Conservation (phyloP, 2,329 filamentous ascomycete species). For the Ploettnerulaceae sp. region DNA sequence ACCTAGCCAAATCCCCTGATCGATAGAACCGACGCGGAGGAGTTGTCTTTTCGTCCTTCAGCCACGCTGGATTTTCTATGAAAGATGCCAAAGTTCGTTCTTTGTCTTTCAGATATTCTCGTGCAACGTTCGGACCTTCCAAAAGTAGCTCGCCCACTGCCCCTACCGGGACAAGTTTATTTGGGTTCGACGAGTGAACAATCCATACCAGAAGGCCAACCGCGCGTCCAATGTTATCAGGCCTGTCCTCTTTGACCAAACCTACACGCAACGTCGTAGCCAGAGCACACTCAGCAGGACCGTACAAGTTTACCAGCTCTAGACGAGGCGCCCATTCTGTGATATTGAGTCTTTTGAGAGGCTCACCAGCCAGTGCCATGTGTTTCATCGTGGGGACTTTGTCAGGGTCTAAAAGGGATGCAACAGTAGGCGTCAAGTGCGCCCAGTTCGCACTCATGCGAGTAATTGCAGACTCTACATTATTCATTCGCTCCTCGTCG, state of each 20-base stretch:
- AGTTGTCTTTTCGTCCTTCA: neutral
- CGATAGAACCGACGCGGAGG: constrained; percentile 41
- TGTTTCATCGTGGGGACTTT: constrained; percentile 24
- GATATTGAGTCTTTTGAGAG: constrained; percentile 1
- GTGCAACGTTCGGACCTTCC: constrained; percentile 36
- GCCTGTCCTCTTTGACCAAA: neutral
- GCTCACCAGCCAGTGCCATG: constrained; percentile 22
- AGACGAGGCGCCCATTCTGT: constrained; percentile 39
- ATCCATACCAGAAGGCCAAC: constrained; percentile 33
- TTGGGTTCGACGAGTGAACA: constrained; percentile 36
- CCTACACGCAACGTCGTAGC: constrained; percentile 25
- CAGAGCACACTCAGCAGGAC: constrained; percentile 69
- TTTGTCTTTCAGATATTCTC: constrained; percentile 38
- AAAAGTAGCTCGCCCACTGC: constrained; percentile 37
- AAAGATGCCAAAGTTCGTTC: constrained; percentile 36
- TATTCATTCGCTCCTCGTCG: constrained; percentile 19
- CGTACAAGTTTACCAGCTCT: constrained; percentile 52
- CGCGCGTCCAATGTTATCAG: constrained; percentile 6
- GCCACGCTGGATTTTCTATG: constrained; percentile 33
- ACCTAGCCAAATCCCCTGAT: constrained; percentile 56
- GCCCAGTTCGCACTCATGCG: constrained; percentile 16
- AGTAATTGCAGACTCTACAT: constrained; percentile 16
- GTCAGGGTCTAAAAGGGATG: constrained; percentile 33
- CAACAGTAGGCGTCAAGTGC: constrained; percentile 22
- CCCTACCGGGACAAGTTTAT: constrained; percentile 34